Evolutionary conservation across 2,329 filamentous ascomycete genomes (phyloP), one percentile per base, ranked within the genome.

Genomic region (Sclerotinia borealis): DNA sequence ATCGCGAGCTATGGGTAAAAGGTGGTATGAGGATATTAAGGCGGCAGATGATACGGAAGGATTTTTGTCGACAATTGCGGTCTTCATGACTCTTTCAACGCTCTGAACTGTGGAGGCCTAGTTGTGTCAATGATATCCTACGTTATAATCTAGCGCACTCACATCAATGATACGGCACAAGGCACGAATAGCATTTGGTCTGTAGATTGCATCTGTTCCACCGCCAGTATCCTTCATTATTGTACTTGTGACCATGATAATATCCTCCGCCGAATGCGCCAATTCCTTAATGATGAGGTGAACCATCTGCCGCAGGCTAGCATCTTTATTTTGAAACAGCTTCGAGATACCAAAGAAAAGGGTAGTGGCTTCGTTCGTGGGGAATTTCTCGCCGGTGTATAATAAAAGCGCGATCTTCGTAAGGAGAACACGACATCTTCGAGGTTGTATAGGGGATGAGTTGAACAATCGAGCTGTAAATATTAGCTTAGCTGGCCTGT

Each of bases 171-270:
- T 96, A 70, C 95, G 89, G 80, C 93, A 98, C 70, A 98, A 82
- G 45, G 93, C 93, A 72, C 95, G 85, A 75, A 98, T 98, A 67
- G 95, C 93, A 80, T 99, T 99, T 59, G 95, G 92, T 73, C 95
- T 85, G 81, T 93, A 97, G 63, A 97, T 87, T 60, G 93, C 89
- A 75, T 98, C 95, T 74, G 92, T 97, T 73, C 93, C 91, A 68
- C 96, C 92, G 59, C 93, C 92, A 13, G 93, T 97, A 77, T 99
- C 95, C 82, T 99, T 99, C 95, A 98, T 99, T 72, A 99, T 97
- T 71, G 93, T 97, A 79, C 92, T 96, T 22, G 95, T 99, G 67
- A 97, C 95, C 95, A 99, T 98, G 76, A 99, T 99, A 68, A 97
- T 96, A 83, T 99, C 95, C 80, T 98, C 92, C 64, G 95, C 95